Percentiles rank a stretch among this genome's conserved stretches.
Evolutionary conservation across 2,329 filamentous ascomycete species (phyloP).

Genomic region (Sporothrix brasiliensis): DNA sequence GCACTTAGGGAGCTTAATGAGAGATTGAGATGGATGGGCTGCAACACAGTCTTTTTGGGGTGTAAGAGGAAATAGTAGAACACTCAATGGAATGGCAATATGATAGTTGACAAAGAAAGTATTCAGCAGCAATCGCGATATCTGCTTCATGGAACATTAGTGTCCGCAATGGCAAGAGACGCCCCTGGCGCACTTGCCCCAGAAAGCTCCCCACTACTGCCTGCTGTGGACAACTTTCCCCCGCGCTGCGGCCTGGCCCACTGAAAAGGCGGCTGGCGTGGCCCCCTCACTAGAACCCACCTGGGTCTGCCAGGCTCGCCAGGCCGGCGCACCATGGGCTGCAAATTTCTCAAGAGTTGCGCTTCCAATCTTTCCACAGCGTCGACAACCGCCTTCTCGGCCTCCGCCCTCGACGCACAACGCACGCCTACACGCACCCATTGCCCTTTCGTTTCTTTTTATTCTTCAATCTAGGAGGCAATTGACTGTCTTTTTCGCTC

Average conservation of each 20-base stretch:
- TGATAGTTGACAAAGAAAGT: no score
- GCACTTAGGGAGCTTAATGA: not conserved
- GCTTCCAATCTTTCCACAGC: not conserved
- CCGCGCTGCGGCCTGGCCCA: conserved; percentile 20
- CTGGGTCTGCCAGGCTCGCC: not conserved
- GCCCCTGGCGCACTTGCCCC: not conserved
- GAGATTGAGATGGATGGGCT: not conserved
- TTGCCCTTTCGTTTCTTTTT: not conserved
- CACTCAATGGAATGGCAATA: no score
- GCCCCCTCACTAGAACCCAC: conserved; percentile 20
- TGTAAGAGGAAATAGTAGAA: no score
- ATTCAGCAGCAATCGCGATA: no score
- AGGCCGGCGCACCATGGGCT: not conserved
- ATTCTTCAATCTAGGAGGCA: not conserved
- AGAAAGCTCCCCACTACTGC: not conserved
- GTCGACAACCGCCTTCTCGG: not conserved
- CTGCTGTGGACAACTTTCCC: conserved; percentile 1
- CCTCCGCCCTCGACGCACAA: not conserved
- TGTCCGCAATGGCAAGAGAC: no score
- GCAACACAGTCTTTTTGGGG: no score
- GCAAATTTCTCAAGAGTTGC: conserved; percentile 21
- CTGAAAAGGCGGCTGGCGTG: not conserved
- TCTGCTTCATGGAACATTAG: no score
- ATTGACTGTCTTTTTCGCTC: not conserved
- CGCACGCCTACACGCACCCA: not conserved